Base-by-base conservation (phyloP, 352 stramenopile species). In the Phytophthora macrochlamydospora region DNA sequence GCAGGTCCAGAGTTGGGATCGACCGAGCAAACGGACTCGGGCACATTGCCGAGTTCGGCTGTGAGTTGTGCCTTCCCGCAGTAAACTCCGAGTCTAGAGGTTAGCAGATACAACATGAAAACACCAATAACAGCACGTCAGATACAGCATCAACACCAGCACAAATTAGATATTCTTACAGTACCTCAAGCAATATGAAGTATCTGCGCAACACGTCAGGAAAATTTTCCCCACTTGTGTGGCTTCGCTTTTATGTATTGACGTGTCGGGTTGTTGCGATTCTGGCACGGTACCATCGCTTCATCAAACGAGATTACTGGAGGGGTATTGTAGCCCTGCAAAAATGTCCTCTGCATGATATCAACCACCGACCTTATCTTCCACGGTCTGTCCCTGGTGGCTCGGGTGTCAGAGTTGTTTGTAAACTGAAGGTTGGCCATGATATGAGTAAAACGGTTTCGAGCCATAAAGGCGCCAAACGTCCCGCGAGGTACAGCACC, bases 191-290 rank as follows among this genome's bases (percentile, higher is more conserved):
- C 35, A 40, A 40, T 40, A 40, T 11, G 35, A 5, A 40, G 35
- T 40, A 9, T 40, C 35, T 9, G 35, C 35, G 35, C 59, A 59
- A 12, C 50, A 59, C 28, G 58, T 12, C 50, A 59, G 54, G 33
- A 59, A 59, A 11, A 65, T 13, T 42, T 65, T 13, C 42, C 59
- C 42, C 49, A 44, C 24, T 59, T 65, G 31, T 58, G 50, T 6
- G 42, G 57, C 1, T 59, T 65, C 45, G 46, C 59, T 46, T 65
- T 65, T 31, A 65, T 59, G 18, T 55, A 62, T 45, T 54, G 33
- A 24, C 44, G 45, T 24, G 40, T 58, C 5, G 35, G 35, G 9
- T 40, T 40, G 35, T 60, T 32, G 9, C 35, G 35, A 9, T 40
- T 40, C 35, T 33, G 38, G 2, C 50, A 60, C 3, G 59, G 50